phyloP scores from a whole-genome alignment of 345 rosid genomes.

The Pugionium dolabratum region DNA sequence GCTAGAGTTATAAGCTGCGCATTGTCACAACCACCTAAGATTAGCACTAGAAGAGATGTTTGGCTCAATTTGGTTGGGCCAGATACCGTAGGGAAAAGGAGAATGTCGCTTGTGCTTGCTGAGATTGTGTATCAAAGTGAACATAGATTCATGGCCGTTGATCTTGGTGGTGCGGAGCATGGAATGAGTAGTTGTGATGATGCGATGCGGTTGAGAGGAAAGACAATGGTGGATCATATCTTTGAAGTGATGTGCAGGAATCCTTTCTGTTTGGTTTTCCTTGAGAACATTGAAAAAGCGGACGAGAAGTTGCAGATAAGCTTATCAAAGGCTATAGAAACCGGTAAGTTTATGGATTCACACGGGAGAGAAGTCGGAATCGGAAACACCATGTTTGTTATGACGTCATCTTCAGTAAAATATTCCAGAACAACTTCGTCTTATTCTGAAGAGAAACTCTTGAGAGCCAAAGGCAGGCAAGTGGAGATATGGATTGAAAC shows the following conservation, averaged over 20 bases:
- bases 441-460: constrained; percentile 55
- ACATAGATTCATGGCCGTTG: constrained; percentile 55
- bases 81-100: constrained; percentile 55
- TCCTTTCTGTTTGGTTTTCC: constrained; percentile 63
- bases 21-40: constrained; percentile 34
- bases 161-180: constrained; percentile 48
- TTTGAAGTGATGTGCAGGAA: constrained; percentile 60
- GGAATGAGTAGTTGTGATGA: constrained; percentile 33
- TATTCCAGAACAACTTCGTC: constrained; percentile 18
- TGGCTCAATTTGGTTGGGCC: constrained; percentile 72
- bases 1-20: constrained; percentile 48
- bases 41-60: constrained; percentile 50
- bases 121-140: constrained; percentile 54
- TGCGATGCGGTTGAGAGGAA: constrained; percentile 54
- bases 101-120: constrained; percentile 59
- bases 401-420: constrained; percentile 44
- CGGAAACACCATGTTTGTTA: constrained; percentile 57
- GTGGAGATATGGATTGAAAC: constrained; percentile 52
- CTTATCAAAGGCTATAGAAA: constrained; percentile 56
- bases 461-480: constrained; percentile 50
- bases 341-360: constrained; percentile 65
- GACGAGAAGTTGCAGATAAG: constrained; percentile 51
- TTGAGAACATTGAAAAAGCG: constrained; percentile 72
- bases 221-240: constrained; percentile 62
- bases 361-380: constrained; percentile 65